Percentiles rank a stretch among this genome's conserved stretches.
Conservation (phyloP, 768 basidiomycete genomes). For the Tylopilus plumbeoviolaceoides region DNA sequence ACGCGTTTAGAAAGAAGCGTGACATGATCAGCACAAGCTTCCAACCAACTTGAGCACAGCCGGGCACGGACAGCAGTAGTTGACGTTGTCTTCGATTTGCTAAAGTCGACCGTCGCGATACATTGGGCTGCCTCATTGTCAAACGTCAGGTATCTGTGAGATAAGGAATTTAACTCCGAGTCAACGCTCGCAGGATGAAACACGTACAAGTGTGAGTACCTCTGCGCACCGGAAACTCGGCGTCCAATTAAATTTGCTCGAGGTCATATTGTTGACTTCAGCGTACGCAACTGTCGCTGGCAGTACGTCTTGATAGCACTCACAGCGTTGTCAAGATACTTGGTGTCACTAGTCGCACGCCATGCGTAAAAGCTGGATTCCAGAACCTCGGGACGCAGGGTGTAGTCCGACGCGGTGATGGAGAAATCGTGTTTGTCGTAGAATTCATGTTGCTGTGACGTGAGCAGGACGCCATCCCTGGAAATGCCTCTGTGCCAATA, state of each 20-base stretch:
- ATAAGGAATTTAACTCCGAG: neutral
- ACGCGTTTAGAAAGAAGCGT: conserved; percentile 39
- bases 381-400: conserved; percentile 71
- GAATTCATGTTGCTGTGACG: conserved; percentile 43
- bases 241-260: conserved; percentile 53
- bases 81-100: too few relatives aligned
- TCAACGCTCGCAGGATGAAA: neutral
- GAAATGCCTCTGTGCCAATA: conserved; percentile 71
- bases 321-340: conserved; percentile 63
- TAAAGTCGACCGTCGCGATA: too few relatives aligned
- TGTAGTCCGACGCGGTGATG: conserved; percentile 48
- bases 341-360: conserved; percentile 64
- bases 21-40: neutral
- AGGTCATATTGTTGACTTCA: conserved; percentile 47
- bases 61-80: conserved; percentile 44
- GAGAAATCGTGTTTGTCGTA: conserved; percentile 64
- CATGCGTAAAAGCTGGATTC: conserved; percentile 81
- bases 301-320: conserved; percentile 52
- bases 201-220: conserved; percentile 65
- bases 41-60: neutral
- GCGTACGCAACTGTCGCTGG: conserved; percentile 45
- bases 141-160: conserved; percentile 63
- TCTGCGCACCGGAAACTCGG: conserved; percentile 72
- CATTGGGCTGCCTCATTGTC: too few relatives aligned
- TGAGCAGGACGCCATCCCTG: conserved; percentile 47